Base-by-base conservation (phyloP, 768 basidiomycete genomes). In the Kwoniella shandongensis region DNA sequence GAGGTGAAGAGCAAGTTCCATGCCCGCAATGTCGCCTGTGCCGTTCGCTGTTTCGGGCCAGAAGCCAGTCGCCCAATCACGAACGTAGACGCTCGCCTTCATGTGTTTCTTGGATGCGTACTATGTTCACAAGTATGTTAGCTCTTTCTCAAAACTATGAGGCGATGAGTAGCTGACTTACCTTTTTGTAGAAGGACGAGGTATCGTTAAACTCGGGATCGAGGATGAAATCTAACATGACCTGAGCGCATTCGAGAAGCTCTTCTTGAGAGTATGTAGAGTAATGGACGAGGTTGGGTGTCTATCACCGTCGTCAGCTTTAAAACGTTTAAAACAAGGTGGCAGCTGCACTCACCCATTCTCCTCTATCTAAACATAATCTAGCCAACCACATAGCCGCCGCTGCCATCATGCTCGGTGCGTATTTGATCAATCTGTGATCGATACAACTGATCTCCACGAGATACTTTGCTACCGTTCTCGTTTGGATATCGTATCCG, bases 401-500 rank as follows among this genome's bases (percentile, higher is more conserved):
- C 0, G 92, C 91, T 11, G 91, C 88, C 57, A 92, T 77, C 62
- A 88, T 69, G 25, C 88, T 90, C 2, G 93, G 89, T 8, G 86
- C 82, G 4, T 84, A 83, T 1, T 81, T 80, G 42, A 97, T 79
- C 60, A 97, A 79, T n/a, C 83, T 79, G 80, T 86, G 84, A 63
- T 97, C 91, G 18, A 96, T 80, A 48, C 84, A 83, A 12, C 84
- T 83, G 46, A 96, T 88, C 79, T 96, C 93, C 51, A 93, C 79
- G 49, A 96, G 81, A 77, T 91, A 97, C 76, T 97, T 96, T 32
- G 86, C 90, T 18, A 96, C 81, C 2, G 91, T 92, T 54, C 92
- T 80, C 15, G 86, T 86, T 65, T 89, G 84, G 27, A 88, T 82
- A 65, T 93, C 88, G 76, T 91, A 94, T 54, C 86, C 85, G 66